phyloP scores from a whole-genome alignment of 257 asterid species.

The Fraxinus excelsior region DNA sequence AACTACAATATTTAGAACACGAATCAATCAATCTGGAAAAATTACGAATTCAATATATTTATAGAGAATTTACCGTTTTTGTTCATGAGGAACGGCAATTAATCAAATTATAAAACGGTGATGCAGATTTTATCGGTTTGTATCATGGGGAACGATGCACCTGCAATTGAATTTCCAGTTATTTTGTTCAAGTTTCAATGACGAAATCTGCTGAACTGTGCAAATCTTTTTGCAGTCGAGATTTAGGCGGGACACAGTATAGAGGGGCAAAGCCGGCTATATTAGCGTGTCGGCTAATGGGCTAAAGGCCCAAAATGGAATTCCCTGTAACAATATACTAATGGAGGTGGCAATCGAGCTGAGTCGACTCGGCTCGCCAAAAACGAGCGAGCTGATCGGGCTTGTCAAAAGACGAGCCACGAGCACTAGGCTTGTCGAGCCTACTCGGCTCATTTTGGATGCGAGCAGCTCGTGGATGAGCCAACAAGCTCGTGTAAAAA shows the following conservation, averaged over 20 bases:
- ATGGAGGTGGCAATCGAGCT: accelerated
- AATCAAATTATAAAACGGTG: not conserved
- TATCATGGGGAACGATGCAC: not conserved
- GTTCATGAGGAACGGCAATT: not conserved
- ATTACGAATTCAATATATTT: not conserved
- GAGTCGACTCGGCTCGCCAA: accelerated
- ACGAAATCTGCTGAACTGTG: not conserved
- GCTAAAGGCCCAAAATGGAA: no score
- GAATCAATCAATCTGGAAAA: slow-evolving; percentile 15
- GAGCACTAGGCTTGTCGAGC: no score
- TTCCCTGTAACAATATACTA: no score
- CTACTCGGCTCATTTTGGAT: no score
- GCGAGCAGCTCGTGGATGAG: no score
- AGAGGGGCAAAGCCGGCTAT: not conserved
- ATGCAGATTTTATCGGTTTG: not conserved
- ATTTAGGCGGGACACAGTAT: not conserved
- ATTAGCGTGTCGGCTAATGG: not conserved
- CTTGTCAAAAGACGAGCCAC: no score
- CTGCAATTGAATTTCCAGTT: not conserved
- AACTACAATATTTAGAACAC: not conserved
- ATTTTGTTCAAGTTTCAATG: not conserved
- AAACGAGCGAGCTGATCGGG: no score
- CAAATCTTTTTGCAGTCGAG: not conserved
- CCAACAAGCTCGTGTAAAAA: no score
- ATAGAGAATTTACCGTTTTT: not conserved